Percentiles rank a stretch among this genome's conserved stretches.
Evolutionary conservation across 2,329 filamentous ascomycete genomes (phyloP).

Genomic region (Neodidymelliopsis sp.): DNA sequence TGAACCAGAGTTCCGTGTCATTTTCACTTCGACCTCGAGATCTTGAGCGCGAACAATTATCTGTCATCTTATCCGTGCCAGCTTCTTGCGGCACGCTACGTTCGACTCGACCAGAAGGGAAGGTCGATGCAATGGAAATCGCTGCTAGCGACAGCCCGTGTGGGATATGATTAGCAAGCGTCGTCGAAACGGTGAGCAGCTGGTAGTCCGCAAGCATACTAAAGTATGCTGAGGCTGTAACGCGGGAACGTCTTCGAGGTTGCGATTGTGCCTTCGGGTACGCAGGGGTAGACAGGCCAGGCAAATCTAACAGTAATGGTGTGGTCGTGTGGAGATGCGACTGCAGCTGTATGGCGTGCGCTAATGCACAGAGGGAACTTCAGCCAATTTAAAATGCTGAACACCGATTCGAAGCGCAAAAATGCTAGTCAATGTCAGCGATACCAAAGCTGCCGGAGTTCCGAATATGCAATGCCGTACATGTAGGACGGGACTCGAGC

Average conservation of each 20-base stretch:
- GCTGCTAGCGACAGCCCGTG: conserved; percentile 31
- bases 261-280: conserved; percentile 29
- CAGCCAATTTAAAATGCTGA: conserved; percentile 35
- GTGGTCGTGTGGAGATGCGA: conserved; percentile 33
- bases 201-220: conserved; percentile 42
- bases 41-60: conserved; percentile 21
- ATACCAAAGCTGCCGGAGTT: conserved; percentile 15
- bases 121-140: conserved; percentile 11
- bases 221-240: conserved; percentile 32
- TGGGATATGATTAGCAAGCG: conserved; percentile 32
- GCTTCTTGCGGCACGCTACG: neutral
- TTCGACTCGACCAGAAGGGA: neutral
- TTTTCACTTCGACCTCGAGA: conserved; percentile 24
- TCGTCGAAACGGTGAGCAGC: conserved; percentile 39
- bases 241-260: conserved; percentile 32
- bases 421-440: conserved; percentile 2
- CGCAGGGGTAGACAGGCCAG: conserved; percentile 31
- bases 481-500: conserved; percentile 32
- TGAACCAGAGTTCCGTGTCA: conserved; percentile 43
- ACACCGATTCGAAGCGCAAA: conserved; percentile 22
- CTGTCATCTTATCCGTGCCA: conserved; percentile 30
- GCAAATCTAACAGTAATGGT: conserved; percentile 29
- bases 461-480: conserved; percentile 31
- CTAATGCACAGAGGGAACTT: conserved; percentile 41
- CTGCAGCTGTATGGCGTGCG: conserved; percentile 38